These are phyloP conservation scores for Omphalotus olearius DNA, from an alignment of 1,284 basidiomycete species.

Conservation along the genomic window DNA sequence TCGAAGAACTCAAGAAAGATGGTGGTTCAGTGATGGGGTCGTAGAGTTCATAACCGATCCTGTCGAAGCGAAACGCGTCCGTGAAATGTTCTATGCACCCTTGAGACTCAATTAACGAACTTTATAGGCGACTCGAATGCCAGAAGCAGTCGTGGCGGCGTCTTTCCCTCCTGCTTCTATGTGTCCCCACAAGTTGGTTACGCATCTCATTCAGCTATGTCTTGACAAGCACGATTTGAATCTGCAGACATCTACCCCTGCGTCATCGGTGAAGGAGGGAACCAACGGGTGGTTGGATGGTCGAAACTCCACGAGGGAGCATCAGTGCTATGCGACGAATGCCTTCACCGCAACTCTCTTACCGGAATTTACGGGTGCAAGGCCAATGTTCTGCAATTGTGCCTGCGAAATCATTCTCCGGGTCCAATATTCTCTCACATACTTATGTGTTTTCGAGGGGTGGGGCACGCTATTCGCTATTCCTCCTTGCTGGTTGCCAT, in stretches of 20 bases:
- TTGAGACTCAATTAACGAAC: no score
- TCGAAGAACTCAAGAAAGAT: constrained; percentile 17
- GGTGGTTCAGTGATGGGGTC: constrained; percentile 20
- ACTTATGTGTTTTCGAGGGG: not conserved
- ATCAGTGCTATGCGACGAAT: constrained; percentile 31
- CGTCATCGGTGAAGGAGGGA: constrained; percentile 13
- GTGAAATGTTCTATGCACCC: not conserved
- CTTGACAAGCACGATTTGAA: constrained; percentile 17
- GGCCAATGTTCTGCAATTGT: constrained; percentile 10
- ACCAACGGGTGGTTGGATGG: constrained; percentile 13
- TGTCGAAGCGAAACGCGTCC: constrained; percentile 20
- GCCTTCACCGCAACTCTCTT: constrained; percentile 27
- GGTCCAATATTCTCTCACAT: not conserved
- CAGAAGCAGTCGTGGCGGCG: constrained; percentile 18
- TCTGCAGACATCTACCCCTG: constrained; percentile 20
- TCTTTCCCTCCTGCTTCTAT: constrained; percentile 20
- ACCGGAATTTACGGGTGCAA: constrained; percentile 14
- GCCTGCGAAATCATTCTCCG: constrained; percentile 3
- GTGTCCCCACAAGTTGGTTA: constrained; percentile 23
- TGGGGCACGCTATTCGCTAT: not conserved
- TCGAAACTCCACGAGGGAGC: constrained; percentile 22
- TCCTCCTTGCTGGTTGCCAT: not conserved
- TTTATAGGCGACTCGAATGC: constrained; percentile 19
- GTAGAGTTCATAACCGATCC: constrained; percentile 19
- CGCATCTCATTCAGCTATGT: constrained; percentile 18